A percentile compares a stretch with the other conserved stretches of the same genome.
These are phyloP conservation scores for Nigrograna mackinnonii DNA, from an alignment of 2,329 filamentous ascomycete species.

Conservation along the genomic window DNA sequence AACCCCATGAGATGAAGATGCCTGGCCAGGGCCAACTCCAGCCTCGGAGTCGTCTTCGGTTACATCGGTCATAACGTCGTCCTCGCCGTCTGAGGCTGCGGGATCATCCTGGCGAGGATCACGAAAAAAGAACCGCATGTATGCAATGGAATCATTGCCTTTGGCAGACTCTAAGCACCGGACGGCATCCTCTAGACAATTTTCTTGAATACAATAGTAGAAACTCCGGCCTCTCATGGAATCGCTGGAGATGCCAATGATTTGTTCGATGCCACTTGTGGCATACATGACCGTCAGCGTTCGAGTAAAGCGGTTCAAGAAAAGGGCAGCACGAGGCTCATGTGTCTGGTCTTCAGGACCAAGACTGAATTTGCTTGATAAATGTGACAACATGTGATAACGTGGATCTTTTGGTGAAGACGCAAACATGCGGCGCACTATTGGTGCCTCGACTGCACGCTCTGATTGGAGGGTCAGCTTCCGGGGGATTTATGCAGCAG, in stretches of 20 bases:
- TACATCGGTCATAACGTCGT: constrained; percentile 53
- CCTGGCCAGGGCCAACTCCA: constrained; percentile 49
- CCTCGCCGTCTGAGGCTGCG: constrained; percentile 46
- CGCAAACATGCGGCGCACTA: constrained; percentile 78
- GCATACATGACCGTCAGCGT: constrained; percentile 86
- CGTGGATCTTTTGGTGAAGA: constrained; percentile 81
- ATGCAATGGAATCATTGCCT: constrained; percentile 87
- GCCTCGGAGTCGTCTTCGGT: constrained; percentile 52
- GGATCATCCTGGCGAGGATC: constrained; percentile 65
- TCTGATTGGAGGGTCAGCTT: constrained; percentile 53
- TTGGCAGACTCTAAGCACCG: constrained; percentile 83
- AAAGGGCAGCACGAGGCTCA: constrained; percentile 81
- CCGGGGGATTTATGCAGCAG: not conserved
- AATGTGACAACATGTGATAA: constrained; percentile 86
- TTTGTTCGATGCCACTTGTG: constrained; percentile 73
- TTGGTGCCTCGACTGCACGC: constrained; percentile 75
- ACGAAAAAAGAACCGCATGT: constrained; percentile 82
- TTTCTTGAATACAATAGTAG: constrained; percentile 82
- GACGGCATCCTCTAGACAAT: constrained; percentile 75
- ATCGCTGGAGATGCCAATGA: constrained; percentile 72
- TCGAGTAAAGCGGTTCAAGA: constrained; percentile 83
- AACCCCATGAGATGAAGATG: constrained; percentile 15
- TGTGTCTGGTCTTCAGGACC: constrained; percentile 61
- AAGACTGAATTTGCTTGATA: constrained; percentile 76
- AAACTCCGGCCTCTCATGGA: constrained; percentile 78